Evolutionary conservation across 2,329 filamentous ascomycete genomes (phyloP), one percentile per base, ranked within the genome.

Genomic region (Myriosclerotinia curreyana): DNA sequence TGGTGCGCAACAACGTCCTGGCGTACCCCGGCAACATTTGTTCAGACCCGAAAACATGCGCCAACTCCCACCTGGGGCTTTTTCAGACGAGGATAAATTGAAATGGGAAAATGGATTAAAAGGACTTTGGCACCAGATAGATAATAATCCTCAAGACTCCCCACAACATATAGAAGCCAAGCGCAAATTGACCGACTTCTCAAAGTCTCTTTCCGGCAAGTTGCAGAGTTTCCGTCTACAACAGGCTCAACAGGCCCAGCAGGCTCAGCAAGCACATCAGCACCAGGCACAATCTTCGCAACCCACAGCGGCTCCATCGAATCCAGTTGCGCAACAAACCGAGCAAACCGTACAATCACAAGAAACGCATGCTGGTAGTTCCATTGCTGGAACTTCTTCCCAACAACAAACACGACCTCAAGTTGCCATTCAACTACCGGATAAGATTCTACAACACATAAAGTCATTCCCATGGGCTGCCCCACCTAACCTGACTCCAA

Each of bases 101-200:
- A 86, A 85, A 69, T 88, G 87, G 68, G 83, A 87, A 69, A 74
- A 77, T 2, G 85, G 85, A 1, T 76, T 88, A 0, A 77, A 78
- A 12, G 71, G 76, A 1, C 75, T 88, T 0, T 88, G 83, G 81
- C 61, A 67, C 1, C 78, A 75, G 28, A 78, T 83, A 49, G 80
- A 83, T 53, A 80, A 82, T 65, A 80, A 77, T 25, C 74, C 79
- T 0, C 76, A 78, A 1, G 81, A 82, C 28, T 83, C 82, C 4
- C 69, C 71, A 0, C 79, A 82, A 28, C 80, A 86, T 53, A 73
- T 78, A 31, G 76, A 77, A 0, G 84, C 85, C 0, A 81, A 80
- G 67, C 79, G 79, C 49, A 87, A 86, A 75, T 82, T 88, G 28
- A 74, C 77, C 8, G 84, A 87, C 11, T 88, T 88, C 71, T 84